Base-by-base conservation (phyloP, 371 early-diverging fungal genomes). In the Apophysomyces variabilis region DNA sequence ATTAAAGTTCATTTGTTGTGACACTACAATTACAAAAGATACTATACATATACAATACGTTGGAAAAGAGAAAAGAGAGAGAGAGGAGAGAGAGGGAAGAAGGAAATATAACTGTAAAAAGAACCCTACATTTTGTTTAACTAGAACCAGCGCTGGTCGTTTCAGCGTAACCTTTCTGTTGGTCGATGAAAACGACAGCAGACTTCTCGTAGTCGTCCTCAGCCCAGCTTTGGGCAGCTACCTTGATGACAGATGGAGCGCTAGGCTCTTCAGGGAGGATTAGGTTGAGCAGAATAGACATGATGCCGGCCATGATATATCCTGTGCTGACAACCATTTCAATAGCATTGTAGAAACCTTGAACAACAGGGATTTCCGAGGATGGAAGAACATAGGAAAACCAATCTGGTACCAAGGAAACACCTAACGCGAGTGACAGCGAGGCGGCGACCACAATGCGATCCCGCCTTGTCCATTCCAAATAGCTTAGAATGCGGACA, bases 401-500 rank as follows among this genome's bases (percentile, higher is more conserved):
- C 75, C 86, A 88, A 61, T 76, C 68, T 8, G 86, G 86, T 7
- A 87, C 85, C 16, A 89, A 59, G 0, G 79, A 61, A 1, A 83
- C 80, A 32, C 89, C 89, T 37, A 89, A 44, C 4, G 85, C 89
- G 38, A 88, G 44, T 16, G 78, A 74, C 6, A 80, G 45, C 1
- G 80, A 73, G 9, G 72, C 70, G n/a, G 83, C 81, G 56, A 84
- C 81, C 64, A 87, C 79, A 47, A 87, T 80, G 37, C 88, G 83
- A 61, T 87, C 87, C 18, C 89, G 82, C n/a, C 88, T 78, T 8
- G 86, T 84, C 88, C 88, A 87, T 4, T 79, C 71, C 41, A 86
- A 45, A 67, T 82, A 84, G 12, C 85, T 78, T 7, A 87, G 66
- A 36, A 87, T 87, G 61, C 87, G 82, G 32, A 87, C 76, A 50